Evolutionary conservation across 2,329 filamentous ascomycete species (phyloP).

Genomic region (Diaporthe ampelina): DNA sequence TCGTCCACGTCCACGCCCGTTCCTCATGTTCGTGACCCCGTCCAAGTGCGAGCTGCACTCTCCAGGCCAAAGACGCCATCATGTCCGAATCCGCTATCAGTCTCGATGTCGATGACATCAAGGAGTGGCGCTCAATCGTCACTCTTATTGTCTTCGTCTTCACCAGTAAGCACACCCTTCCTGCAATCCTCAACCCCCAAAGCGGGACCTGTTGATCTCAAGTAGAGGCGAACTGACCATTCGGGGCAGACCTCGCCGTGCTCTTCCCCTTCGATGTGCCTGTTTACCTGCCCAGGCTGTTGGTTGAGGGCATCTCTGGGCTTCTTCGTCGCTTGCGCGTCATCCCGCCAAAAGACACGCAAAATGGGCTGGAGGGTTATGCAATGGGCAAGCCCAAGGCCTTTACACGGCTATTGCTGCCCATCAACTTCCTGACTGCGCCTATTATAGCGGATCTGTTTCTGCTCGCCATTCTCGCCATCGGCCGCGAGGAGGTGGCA

Average conservation of each 20-base stretch:
- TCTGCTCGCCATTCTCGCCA: slow-evolving; percentile 77
- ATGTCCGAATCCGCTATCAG: slow-evolving; percentile 43
- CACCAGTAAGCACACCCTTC: slow-evolving; percentile 71
- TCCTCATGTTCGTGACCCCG: slow-evolving; percentile 14
- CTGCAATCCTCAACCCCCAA: neutral
- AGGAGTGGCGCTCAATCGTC: slow-evolving; percentile 77
- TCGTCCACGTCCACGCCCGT: neutral
- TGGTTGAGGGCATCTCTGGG: slow-evolving; percentile 62
- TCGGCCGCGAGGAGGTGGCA: slow-evolving; percentile 75
- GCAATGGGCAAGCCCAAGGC: slow-evolving; percentile 42
- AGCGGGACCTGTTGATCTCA: neutral
- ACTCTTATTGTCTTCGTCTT: slow-evolving; percentile 78
- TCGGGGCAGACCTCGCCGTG: slow-evolving; percentile 72
- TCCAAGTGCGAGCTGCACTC: slow-evolving; percentile 3
- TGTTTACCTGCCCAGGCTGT: slow-evolving; percentile 67
- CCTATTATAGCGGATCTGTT: slow-evolving; percentile 80
- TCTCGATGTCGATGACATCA: slow-evolving; percentile 69
- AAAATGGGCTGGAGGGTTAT: neutral
- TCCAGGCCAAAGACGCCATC: slow-evolving; percentile 22
- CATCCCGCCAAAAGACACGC: slow-evolving; percentile 49
- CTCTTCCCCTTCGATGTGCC: slow-evolving; percentile 78
- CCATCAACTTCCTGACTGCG: slow-evolving; percentile 79
- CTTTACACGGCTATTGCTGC: slow-evolving; percentile 69
- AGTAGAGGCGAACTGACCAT: slow-evolving; percentile 9
- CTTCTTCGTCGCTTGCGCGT: slow-evolving; percentile 62